Evolutionary conservation across 192 early-diverging fungal species (phyloP).

Genomic region (Dissophora globulifera): DNA sequence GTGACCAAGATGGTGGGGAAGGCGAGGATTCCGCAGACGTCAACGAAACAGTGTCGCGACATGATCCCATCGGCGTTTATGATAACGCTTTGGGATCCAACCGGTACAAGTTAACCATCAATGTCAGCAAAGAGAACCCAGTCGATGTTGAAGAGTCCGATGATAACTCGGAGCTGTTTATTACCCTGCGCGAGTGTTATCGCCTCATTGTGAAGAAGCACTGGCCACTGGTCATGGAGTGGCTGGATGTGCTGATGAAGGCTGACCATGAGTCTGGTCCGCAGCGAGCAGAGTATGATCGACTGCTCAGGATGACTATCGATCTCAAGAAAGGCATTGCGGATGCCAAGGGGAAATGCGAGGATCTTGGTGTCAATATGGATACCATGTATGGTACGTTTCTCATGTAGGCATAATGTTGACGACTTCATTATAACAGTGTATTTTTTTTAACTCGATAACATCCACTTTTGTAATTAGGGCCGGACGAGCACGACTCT

Average conservation of each 20-base stretch:
- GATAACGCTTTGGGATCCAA: conserved; percentile 67
- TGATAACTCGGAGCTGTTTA: conserved; percentile 66
- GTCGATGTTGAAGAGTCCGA: conserved; percentile 64
- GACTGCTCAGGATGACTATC: conserved; percentile 50
- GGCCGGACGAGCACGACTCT: conserved; percentile 35
- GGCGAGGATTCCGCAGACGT: conserved; percentile 6
- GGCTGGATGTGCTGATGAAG: conserved; percentile 60
- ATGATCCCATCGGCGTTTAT: conserved; percentile 57
- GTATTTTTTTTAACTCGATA: too few relatives aligned
- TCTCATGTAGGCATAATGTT: too few relatives aligned
- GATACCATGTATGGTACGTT: conserved; percentile 33
- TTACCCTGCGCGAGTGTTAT: conserved; percentile 62
- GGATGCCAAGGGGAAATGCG: conserved; percentile 50
- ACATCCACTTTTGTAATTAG: conserved; percentile 13
- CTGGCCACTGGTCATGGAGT: conserved; percentile 55
- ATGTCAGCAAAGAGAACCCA: conserved; percentile 59
- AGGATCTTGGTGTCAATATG: conserved; percentile 56
- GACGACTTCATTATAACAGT: too few relatives aligned
- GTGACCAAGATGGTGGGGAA: conserved; percentile 21
- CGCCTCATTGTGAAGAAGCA: conserved; percentile 57
- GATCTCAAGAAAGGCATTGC: conserved; percentile 51
- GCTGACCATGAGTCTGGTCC: conserved; percentile 50
- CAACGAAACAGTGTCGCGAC: conserved; percentile 15
- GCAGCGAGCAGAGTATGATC: conserved; percentile 50
- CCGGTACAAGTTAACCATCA: conserved; percentile 67